Base-by-base conservation (phyloP, 345 rosid genomes). In the Capsella bursapastoris region DNA sequence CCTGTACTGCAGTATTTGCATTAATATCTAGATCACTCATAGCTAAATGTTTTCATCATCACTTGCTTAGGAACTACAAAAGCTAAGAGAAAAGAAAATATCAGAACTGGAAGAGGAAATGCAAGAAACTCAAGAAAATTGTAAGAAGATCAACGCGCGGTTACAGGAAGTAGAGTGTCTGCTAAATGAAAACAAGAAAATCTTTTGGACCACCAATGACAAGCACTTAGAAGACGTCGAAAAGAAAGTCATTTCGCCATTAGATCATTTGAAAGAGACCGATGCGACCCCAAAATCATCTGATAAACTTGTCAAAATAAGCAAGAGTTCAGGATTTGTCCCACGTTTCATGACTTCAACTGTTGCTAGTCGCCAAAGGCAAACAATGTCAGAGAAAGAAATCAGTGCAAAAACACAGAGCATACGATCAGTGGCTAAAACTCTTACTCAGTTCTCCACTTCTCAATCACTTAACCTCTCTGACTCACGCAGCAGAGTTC, bases 321-420 rank as follows among this genome's bases (percentile, higher is more conserved):
- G 15, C 12, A 56, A 18, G 50, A 64, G 66, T 48, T 57, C 57
- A 7, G 71, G 81, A 32, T 72, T 73, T 49, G 56, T 80, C 27
- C 97, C 98, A 28, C 86, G 93, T 49, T 93, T 91, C 83, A 93
- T 93, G 98, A 73, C 84, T 13, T 84, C 98, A 3, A 93, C 97
- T 7, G 96, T 52, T 3, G 89, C 98, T n/a, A 93, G 98, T 78
- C 89, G 96, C 22, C 88, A 85, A 51, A 91, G 97, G 78, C 88
- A 83, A 82, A 73, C 62, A 28, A 77, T 84, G 52, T 82, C 86
- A 1, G 97, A 89, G 80, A 86, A 81, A 65, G 86, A 83, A 27
- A 73, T 88, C 4, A 67, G 57, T 8, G 78, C 78, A 22, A 84
- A 64, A 84, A 72, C 85, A 62, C 78, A 76, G 66, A 83, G 79